Percentiles rank a stretch among this genome's conserved stretches.
Evolutionary conservation across 75 land plant species (phyloP).

Genomic region (Adiantum capillusveneris): DNA sequence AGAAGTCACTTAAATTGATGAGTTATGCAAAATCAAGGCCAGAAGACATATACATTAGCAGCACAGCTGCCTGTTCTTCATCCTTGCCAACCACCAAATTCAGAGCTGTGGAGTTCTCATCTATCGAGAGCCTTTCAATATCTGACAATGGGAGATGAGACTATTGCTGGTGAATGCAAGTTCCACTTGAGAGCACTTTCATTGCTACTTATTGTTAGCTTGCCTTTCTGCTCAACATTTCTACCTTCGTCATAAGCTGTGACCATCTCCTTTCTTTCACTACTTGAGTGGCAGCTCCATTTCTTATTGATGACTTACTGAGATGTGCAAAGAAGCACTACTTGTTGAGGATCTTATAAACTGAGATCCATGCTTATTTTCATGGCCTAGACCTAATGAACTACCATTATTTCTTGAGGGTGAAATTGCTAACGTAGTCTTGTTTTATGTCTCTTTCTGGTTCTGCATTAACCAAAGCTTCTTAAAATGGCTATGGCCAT

Average conservation of each 20-base stretch:
- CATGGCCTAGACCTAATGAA: too few relatives aligned
- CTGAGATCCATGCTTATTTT: too few relatives aligned
- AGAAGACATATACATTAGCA: conserved; percentile 43
- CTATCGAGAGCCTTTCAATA: background rate
- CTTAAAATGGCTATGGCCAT: background rate
- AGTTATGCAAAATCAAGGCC: conserved; percentile 3
- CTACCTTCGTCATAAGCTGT: background rate
- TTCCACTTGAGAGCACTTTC: background rate
- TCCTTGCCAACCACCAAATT: conserved; percentile 20
- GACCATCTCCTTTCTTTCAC: background rate
- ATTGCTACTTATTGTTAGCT: background rate
- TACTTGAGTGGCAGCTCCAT: too few relatives aligned
- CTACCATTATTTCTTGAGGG: too few relatives aligned
- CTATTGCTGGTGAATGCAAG: background rate
- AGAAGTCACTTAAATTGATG: too few relatives aligned
- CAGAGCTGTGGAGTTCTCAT: background rate
- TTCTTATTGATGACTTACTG: too few relatives aligned
- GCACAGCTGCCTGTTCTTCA: conserved; percentile 45
- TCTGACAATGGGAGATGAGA: too few relatives aligned
- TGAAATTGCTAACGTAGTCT: too few relatives aligned
- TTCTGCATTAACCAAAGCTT: background rate
- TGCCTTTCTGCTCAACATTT: background rate
- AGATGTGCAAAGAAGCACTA: too few relatives aligned
- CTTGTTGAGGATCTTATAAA: background rate
- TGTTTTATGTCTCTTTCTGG: background rate